Evolutionary conservation across 768 basidiomycete species (phyloP), one percentile per base, ranked within the genome.

Genomic region (Rhizopogon roseolus): DNA sequence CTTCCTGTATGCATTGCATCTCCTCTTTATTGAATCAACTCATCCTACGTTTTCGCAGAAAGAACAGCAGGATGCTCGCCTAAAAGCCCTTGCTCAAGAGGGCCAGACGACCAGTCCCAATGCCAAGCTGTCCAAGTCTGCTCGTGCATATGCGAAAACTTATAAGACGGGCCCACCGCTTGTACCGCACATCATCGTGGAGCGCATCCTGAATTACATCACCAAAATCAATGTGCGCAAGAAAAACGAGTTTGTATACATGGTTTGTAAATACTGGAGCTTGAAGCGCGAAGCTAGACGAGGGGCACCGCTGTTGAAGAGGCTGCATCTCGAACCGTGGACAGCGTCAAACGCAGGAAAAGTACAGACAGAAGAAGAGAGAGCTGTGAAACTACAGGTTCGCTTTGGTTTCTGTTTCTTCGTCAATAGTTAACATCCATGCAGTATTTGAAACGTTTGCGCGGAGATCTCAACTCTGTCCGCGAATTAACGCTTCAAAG

Each of bases 281-380:
- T 96, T 5, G 96, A 98, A 66, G 72, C 76, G 97, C 4, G 96
- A 98, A 66, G 92, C 85, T 1, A 80, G 97, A 57, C 71, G 96
- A 39, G 97, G 97, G 4, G 97, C 97, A 8, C 96, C 97, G 10
- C 69, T 98, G 56, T 69, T 99, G 59, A 98, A 98, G 70, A 67
- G 97, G 50, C 66, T 99, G 54, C 94, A 99, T 71, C 74, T 98
- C 27, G 96, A 99, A 73, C 96, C 97, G 0, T 98, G 97, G 97
- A 98, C 95, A 1, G 91, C 92, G 3, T 83, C 80, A 40, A 79
- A 84, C 16, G 77, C 77, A 6, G 73, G 73, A 6, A 81, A 81
- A 59, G 66, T 80, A 29, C 79, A 91, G 62, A 90, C 84, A 4
- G 90, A 94, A 17, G 86, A 88, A 56, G 92, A 97, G 57, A 92